Evolutionary conservation across 139 green algal genomes (phyloP).

Genomic region (Coelastrella sp.): DNA sequence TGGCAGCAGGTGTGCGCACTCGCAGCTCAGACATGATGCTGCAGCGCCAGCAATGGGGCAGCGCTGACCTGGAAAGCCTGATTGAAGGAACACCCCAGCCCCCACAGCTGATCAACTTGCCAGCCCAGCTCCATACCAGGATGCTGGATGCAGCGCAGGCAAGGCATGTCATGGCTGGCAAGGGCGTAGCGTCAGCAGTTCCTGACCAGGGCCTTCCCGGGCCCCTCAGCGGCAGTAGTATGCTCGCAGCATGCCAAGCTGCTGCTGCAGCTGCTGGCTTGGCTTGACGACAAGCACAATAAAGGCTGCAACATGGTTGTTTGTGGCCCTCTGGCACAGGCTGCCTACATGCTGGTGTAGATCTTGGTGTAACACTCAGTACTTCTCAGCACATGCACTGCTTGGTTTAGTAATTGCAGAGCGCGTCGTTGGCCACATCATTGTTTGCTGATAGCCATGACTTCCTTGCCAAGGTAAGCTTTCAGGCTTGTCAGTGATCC

Average conservation of each 20-base stretch:
- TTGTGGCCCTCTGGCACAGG: background rate
- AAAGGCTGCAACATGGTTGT: background rate
- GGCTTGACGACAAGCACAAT: background rate
- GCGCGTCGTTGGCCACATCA: too few relatives aligned
- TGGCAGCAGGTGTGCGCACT: background rate
- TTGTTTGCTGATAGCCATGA: too few relatives aligned
- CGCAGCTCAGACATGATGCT: background rate
- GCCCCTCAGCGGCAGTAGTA: background rate
- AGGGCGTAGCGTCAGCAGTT: background rate
- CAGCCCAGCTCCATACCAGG: background rate
- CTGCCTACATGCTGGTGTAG: background rate
- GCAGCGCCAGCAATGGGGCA: background rate
- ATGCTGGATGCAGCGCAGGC: background rate
- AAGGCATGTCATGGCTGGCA: background rate
- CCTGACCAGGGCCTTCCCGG: background rate
- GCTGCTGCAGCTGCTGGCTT: conserved; percentile 6
- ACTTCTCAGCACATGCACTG: background rate
- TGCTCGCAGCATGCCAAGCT: conserved; percentile 19
- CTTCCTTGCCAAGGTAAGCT: too few relatives aligned
- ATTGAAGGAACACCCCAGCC: conserved; percentile 25
- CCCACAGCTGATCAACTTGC: conserved; percentile 13
- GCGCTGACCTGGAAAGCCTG: conserved; percentile 23
- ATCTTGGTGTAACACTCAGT: too few relatives aligned
- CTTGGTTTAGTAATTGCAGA: background rate
- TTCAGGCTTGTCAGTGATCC: too few relatives aligned